These are phyloP conservation scores for Beauveria australis DNA, from an alignment of 2,329 filamentous ascomycete genomes.

Conservation along the genomic window DNA sequence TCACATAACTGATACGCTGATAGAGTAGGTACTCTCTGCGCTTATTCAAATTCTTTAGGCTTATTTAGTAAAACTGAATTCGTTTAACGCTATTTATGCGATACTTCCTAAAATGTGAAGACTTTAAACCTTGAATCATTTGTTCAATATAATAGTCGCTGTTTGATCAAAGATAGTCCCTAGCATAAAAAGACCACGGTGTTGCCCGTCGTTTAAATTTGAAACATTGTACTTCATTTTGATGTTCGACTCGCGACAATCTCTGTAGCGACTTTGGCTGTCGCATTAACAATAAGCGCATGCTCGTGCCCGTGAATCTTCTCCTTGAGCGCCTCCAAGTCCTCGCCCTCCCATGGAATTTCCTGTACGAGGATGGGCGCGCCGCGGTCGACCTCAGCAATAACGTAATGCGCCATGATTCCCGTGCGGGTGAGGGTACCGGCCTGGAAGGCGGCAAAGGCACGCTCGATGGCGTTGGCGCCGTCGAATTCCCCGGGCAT, in stretches of 20 bases:
- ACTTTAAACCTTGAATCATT: too few relatives aligned
- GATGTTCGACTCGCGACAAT: slow-evolving; percentile 29
- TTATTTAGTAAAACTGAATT: too few relatives aligned
- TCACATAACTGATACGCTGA: too few relatives aligned
- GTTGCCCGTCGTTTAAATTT: too few relatives aligned
- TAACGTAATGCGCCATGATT: slow-evolving; percentile 85
- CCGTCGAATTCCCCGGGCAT: slow-evolving; percentile 60
- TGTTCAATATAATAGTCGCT: too few relatives aligned
- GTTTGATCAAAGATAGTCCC: too few relatives aligned
- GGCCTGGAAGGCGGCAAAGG: slow-evolving; percentile 61
- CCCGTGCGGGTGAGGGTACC: slow-evolving; percentile 64
- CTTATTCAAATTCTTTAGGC: too few relatives aligned
- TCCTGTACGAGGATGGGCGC: slow-evolving; percentile 62
- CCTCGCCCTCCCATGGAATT: slow-evolving; percentile 58
- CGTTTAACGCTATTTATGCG: too few relatives aligned
- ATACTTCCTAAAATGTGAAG: too few relatives aligned
- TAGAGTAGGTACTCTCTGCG: too few relatives aligned
- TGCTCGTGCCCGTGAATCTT: slow-evolving; percentile 74
- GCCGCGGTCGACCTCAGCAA: slow-evolving; percentile 71
- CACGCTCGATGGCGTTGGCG: slow-evolving; percentile 66
- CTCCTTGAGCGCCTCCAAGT: slow-evolving; percentile 56
- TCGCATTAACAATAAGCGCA: slow-evolving; percentile 68
- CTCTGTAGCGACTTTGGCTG: slow-evolving; percentile 38
- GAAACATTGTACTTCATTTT: too few relatives aligned
- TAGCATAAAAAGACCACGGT: too few relatives aligned